A percentile compares a stretch with the other conserved stretches of the same genome.
Evolutionary conservation across 345 rosid species (phyloP).

Genomic region (Physaria fendleri): DNA sequence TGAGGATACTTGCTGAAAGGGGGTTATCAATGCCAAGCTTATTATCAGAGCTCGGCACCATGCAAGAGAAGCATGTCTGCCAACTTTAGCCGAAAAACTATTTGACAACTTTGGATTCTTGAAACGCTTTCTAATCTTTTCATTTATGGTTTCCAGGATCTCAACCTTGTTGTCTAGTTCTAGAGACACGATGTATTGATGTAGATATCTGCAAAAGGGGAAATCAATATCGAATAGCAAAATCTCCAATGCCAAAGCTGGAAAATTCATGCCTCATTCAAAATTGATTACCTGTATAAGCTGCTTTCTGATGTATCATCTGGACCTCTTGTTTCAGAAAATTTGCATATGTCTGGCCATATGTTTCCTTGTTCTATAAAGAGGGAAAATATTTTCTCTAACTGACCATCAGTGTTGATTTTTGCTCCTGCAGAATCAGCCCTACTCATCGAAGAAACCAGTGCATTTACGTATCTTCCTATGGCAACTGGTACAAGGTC

Average conservation of each 20-base stretch:
- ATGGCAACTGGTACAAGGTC: slow-evolving; percentile 86
- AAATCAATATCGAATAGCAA: slow-evolving; percentile 1
- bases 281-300: slow-evolving; percentile 61
- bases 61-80: slow-evolving; percentile 87
- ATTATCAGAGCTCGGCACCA: slow-evolving; percentile 80
- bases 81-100: slow-evolving; percentile 72
- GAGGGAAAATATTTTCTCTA: slow-evolving; percentile 80
- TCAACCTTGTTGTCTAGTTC: slow-evolving; percentile 75
- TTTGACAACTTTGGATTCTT: slow-evolving; percentile 85
- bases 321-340: slow-evolving; percentile 59
- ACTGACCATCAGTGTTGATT: slow-evolving; percentile 42
- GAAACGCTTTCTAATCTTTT: slow-evolving; percentile 81
- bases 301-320: slow-evolving; percentile 69
- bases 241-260: slow-evolving; percentile 5
- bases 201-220: slow-evolving; percentile 56
- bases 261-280: slow-evolving; percentile 10
- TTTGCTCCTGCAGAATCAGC: slow-evolving; percentile 37
- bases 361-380: slow-evolving; percentile 91
- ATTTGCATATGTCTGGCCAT: slow-evolving; percentile 81
- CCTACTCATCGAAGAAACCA: slow-evolving; percentile 54
- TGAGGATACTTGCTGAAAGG: slow-evolving; percentile 39
- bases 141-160: slow-evolving; percentile 77
- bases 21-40: slow-evolving; percentile 73
- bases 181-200: slow-evolving; percentile 50
- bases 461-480: slow-evolving; percentile 73